A percentile compares a stretch with the other conserved stretches of the same genome.
Conservation (phyloP, 257 asterid genomes). For the Lycium barbarum region DNA sequence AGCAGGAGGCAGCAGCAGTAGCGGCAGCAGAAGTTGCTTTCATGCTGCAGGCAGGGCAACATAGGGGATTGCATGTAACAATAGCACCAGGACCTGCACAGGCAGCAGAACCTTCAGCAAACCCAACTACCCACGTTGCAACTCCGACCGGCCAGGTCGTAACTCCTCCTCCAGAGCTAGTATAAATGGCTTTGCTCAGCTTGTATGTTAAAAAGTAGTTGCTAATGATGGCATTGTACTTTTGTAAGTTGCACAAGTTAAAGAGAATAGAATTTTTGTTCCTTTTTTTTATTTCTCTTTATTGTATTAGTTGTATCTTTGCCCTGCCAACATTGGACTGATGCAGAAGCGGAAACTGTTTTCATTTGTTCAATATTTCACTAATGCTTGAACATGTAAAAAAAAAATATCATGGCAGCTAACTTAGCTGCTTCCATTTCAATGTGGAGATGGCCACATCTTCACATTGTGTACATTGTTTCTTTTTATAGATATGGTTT, state of each 20-base stretch:
- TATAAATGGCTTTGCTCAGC: conserved; percentile 24
- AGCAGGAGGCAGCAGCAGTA: conserved; percentile 54
- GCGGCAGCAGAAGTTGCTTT: conserved; percentile 61
- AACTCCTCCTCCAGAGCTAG: conserved; percentile 16
- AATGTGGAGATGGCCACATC: background rate
- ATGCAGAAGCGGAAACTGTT: conserved; percentile 23
- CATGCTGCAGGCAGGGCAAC: conserved; percentile 55
- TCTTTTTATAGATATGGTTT: background rate
- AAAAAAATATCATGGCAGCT: background rate
- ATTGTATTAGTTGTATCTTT: conserved; percentile 5
- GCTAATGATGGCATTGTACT: background rate
- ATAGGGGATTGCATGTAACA: conserved; percentile 53
- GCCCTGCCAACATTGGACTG: conserved; percentile 11
- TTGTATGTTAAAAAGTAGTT: background rate
- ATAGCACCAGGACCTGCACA: conserved; percentile 44
- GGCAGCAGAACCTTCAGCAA: conserved; percentile 35
- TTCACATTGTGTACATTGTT: conserved; percentile 18
- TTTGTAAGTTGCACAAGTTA: background rate
- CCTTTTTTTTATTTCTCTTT: background rate
- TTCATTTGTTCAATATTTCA: conserved; percentile 17
- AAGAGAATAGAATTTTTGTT: background rate
- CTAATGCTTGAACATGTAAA: conserved; percentile 8
- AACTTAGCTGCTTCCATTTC: conserved; percentile 6
- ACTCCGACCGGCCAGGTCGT: conserved; percentile 14
- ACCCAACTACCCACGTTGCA: conserved; percentile 30